Evolutionary conservation across 1,284 basidiomycete genomes (phyloP).

Genomic region (Amylostereum areolatum): DNA sequence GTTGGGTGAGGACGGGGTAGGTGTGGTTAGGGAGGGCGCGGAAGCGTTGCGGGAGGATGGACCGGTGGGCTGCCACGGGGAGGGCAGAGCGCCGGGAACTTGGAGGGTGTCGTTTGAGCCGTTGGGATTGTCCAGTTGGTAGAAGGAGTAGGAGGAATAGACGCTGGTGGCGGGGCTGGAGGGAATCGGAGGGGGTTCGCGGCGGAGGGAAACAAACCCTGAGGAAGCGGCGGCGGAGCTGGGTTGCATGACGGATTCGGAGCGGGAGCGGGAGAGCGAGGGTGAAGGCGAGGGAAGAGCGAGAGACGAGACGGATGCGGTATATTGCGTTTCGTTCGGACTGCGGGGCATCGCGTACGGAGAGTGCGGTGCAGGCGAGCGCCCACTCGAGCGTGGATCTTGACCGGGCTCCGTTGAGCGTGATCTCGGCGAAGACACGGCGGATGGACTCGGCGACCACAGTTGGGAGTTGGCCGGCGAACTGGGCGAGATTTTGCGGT

Average conservation of each 20-base stretch:
- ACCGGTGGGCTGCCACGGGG: conserved; percentile 12
- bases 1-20: conserved; percentile 2
- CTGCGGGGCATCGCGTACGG: too few relatives aligned
- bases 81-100: conserved; percentile 16
- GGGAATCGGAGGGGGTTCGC: conserved; percentile 8
- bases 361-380: too few relatives aligned
- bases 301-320: too few relatives aligned
- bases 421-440: too few relatives aligned
- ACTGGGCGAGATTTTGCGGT: conserved; percentile 17
- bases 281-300: conserved; percentile 17
- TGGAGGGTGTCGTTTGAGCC: conserved; percentile 16
- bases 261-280: conserved; percentile 12
- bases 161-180: conserved; percentile 38
- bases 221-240: conserved; percentile 6
- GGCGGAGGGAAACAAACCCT: conserved; percentile 3
- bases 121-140: conserved; percentile 44
- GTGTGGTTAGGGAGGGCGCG: conserved; percentile 2
- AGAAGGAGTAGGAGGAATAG: conserved; percentile 64
- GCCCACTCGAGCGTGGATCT: too few relatives aligned
- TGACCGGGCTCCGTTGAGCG: too few relatives aligned
- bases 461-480: conserved; percentile 5
- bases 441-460: too few relatives aligned
- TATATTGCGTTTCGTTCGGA: too few relatives aligned
- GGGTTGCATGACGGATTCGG: conserved; percentile 2
- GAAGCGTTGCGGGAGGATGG: too few relatives aligned